A percentile compares a stretch with the other conserved stretches of the same genome.
These are phyloP conservation scores for Toxicodendron radicans DNA, from an alignment of 345 rosid genomes.

Conservation along the genomic window DNA sequence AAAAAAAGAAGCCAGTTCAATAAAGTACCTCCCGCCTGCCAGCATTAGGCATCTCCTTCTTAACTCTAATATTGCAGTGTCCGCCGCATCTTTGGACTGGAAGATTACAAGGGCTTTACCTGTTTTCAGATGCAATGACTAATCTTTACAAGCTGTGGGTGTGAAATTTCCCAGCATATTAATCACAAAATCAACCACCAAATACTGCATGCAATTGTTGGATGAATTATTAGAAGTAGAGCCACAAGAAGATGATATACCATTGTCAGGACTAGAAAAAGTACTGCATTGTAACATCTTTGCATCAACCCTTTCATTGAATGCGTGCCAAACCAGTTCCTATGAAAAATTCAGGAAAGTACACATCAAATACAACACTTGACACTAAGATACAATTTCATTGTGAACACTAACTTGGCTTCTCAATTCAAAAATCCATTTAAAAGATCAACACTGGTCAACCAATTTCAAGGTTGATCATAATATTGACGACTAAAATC, in stretches of 20 bases:
- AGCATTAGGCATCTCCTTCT: constrained; percentile 40
- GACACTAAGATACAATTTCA: not conserved
- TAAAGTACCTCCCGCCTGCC: constrained; percentile 35
- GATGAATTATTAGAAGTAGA: not conserved
- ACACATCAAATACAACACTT: not conserved
- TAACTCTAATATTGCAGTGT: constrained; percentile 34
- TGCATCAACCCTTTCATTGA: constrained; percentile 48
- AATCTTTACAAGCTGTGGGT: not conserved
- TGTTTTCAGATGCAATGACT: constrained; percentile 22
- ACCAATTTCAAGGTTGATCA: no score
- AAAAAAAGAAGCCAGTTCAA: not conserved
- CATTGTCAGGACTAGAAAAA: constrained; percentile 40
- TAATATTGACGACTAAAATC: no score
- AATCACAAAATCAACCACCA: not conserved
- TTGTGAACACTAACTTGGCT: not conserved
- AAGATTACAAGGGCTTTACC: constrained; percentile 63
- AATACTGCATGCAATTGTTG: not conserved
- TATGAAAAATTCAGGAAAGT: constrained; percentile 9
- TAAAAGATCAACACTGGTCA: no score
- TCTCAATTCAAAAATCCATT: not conserved
- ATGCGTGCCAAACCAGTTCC: constrained; percentile 52
- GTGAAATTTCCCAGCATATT: constrained; percentile 1
- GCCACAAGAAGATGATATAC: constrained; percentile 28
- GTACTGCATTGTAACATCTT: constrained; percentile 42
- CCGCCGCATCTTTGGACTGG: constrained; percentile 48